A percentile compares a stretch with the other conserved stretches of the same genome.
Evolutionary conservation across 129 eudicot genomes (phyloP).

Genomic region (Logfia minima): DNA sequence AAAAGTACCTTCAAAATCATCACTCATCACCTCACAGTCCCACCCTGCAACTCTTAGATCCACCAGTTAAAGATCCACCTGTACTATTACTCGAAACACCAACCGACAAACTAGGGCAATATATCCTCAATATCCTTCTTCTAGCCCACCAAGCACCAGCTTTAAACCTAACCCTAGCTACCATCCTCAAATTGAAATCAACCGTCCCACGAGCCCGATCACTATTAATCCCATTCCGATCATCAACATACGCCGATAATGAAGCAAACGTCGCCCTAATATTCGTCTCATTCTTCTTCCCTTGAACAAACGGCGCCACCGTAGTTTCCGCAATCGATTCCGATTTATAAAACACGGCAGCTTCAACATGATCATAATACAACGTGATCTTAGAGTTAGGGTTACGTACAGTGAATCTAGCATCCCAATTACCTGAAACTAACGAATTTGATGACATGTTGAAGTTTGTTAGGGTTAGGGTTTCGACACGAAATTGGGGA

Average conservation of each 20-base stretch:
- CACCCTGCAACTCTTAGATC: slow-evolving; percentile 49
- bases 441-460: slow-evolving; percentile 33
- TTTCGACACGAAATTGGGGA: slow-evolving; percentile 63
- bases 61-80: slow-evolving; percentile 49
- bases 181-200: slow-evolving; percentile 50
- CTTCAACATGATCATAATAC: slow-evolving; percentile 50
- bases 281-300: slow-evolving; percentile 45
- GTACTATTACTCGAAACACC: slow-evolving; percentile 29
- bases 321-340: slow-evolving; percentile 36
- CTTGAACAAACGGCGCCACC: slow-evolving; percentile 66
- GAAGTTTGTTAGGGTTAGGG: slow-evolving; percentile 52
- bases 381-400: slow-evolving; percentile 78
- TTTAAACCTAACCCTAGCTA: slow-evolving; percentile 60
- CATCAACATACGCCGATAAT: slow-evolving; percentile 37
- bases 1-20: slow-evolving; percentile 28
- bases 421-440: slow-evolving; percentile 53
- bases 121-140: slow-evolving; percentile 56
- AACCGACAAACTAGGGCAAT: slow-evolving; percentile 50
- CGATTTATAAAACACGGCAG: slow-evolving; percentile 38
- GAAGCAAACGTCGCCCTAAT: slow-evolving; percentile 53
- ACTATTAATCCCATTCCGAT: slow-evolving; percentile 30
- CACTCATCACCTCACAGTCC: slow-evolving; percentile 33
- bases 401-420: slow-evolving; percentile 50
- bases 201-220: slow-evolving; percentile 51
- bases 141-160: slow-evolving; percentile 79